Percentiles rank a stretch among this genome's conserved stretches.
Evolutionary conservation across 2,329 filamentous ascomycete genomes (phyloP).

Genomic region (Claviceps sp.): DNA sequence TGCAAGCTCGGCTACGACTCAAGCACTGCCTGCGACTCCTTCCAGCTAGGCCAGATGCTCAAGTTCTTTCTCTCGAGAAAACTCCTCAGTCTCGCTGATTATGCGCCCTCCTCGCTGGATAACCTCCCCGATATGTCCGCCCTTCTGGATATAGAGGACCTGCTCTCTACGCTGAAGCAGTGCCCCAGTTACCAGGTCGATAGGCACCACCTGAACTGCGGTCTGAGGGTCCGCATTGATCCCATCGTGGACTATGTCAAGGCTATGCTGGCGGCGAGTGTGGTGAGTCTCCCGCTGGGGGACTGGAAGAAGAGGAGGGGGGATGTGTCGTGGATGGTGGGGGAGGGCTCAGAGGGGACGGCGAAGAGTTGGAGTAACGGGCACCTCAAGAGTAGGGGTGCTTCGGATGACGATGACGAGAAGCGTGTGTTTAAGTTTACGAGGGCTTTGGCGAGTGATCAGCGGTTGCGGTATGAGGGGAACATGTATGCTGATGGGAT

Average conservation of each 20-base stretch:
- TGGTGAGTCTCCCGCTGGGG: slow-evolving; percentile 28
- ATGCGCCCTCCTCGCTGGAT: slow-evolving; percentile 34
- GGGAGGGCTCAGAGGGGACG: slow-evolving; percentile 8
- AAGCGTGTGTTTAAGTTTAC: slow-evolving; percentile 33
- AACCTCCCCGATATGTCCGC: slow-evolving; percentile 33
- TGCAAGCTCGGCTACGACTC: slow-evolving; percentile 65
- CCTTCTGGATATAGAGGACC: slow-evolving; percentile 46
- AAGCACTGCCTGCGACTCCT: slow-evolving; percentile 59
- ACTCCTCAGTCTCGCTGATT: slow-evolving; percentile 46
- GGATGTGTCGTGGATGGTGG: slow-evolving; percentile 27
- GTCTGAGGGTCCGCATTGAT: slow-evolving; percentile 49
- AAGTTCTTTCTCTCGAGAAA: slow-evolving; percentile 53
- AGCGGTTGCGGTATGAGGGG: slow-evolving; percentile 34
- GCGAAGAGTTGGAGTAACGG: neutral
- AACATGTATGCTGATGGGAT: slow-evolving; percentile 36
- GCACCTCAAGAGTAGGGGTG: neutral
- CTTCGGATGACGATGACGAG: slow-evolving; percentile 6
- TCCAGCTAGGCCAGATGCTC: slow-evolving; percentile 66
- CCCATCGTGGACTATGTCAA: slow-evolving; percentile 54
- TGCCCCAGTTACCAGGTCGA: slow-evolving; percentile 63
- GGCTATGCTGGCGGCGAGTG: slow-evolving; percentile 35
- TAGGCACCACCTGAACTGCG: slow-evolving; percentile 60
- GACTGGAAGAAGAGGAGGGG: slow-evolving; percentile 32
- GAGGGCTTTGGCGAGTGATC: slow-evolving; percentile 34
- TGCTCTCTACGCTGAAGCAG: slow-evolving; percentile 50